These are phyloP conservation scores for Nymphaea colorata DNA, from an alignment of 164 flowering plant genomes.

Conservation along the genomic window DNA sequence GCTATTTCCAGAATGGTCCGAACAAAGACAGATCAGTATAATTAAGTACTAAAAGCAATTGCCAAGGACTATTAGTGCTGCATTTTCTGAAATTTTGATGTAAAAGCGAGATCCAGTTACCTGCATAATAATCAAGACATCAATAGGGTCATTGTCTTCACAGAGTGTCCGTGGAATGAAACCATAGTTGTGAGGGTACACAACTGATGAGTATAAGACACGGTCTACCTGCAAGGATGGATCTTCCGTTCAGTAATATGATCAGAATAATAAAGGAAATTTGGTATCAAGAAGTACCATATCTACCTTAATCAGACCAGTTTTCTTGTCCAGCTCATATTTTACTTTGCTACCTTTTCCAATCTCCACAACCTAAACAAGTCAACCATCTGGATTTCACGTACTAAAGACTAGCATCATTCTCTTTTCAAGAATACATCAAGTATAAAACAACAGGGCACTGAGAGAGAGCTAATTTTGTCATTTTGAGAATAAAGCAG, in stretches of 20 bases:
- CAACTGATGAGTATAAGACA: conserved; percentile 85
- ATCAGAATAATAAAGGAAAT: background rate
- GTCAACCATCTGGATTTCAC: background rate
- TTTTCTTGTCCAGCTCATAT: conserved; percentile 81
- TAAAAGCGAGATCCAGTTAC: conserved; percentile 15
- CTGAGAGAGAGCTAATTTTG: no score
- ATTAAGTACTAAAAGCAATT: no score
- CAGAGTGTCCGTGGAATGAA: conserved; percentile 84
- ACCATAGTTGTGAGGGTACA: conserved; percentile 91
- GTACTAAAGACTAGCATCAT: no score
- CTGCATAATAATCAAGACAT: conserved; percentile 88
- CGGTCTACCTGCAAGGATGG: conserved; percentile 55
- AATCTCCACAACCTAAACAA: conserved; percentile 69
- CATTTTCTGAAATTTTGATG: no score
- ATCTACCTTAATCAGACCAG: conserved; percentile 63
- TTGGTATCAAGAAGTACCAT: background rate
- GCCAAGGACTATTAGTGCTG: no score
- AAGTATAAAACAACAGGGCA: no score
- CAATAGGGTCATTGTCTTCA: conserved; percentile 93
- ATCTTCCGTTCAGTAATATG: background rate
- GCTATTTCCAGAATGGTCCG: no score
- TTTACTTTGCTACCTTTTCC: conserved; percentile 87
- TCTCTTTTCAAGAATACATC: no score
- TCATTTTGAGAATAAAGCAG: no score
- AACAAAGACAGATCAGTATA: no score